Evolutionary conservation across 2,329 filamentous ascomycete genomes (phyloP), one percentile per base, ranked within the genome.

Genomic region (Paraconiothyrium sp.): DNA sequence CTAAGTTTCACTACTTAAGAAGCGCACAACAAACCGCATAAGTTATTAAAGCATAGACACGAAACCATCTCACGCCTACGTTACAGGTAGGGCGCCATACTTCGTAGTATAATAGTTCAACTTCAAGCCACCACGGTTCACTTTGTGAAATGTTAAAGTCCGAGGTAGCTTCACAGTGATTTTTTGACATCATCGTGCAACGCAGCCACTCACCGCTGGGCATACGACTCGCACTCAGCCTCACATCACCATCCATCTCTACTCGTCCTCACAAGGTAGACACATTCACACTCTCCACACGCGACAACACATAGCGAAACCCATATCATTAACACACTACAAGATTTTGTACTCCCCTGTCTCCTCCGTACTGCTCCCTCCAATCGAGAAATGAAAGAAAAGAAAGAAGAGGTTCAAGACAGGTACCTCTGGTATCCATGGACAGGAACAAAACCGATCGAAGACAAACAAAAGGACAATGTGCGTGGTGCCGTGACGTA

Each of bases 371-470:
- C 16, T 41, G 13, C 37, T 41, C 37, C 14, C 39, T 41, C 39
- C 39, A 41, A 41, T n/a, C 16, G 16, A 41, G n/a, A 16, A 22
- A 22, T 22, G n/a, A 32, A 54, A 32, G 24, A 20, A 39, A 55
- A 46, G n/a, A 34, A 55, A 55, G 27, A 22, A n/a, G 39, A 55
- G 52, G 52, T 10, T 54, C 50, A 55, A 44, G 32, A 24, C 43
- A 39, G 46, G 52, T 20, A 46, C 54, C 54, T 47, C 54, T 56
- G 54, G 54, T 47, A 56, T 56, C 43, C 54, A 56, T 56, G 54
- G 46, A 55, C 30, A 46, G 14, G 7, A 55, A 41, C 24, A 34
- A 47, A 22, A 51, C 27, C 22, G 16, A 24, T 37, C 35, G 35
- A 30, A 52, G 10, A 39, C 35, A 39, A 52, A 54, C 10, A 43